Conservation (phyloP, 768 basidiomycete species). For the Pleurotus cornucopiae region DNA sequence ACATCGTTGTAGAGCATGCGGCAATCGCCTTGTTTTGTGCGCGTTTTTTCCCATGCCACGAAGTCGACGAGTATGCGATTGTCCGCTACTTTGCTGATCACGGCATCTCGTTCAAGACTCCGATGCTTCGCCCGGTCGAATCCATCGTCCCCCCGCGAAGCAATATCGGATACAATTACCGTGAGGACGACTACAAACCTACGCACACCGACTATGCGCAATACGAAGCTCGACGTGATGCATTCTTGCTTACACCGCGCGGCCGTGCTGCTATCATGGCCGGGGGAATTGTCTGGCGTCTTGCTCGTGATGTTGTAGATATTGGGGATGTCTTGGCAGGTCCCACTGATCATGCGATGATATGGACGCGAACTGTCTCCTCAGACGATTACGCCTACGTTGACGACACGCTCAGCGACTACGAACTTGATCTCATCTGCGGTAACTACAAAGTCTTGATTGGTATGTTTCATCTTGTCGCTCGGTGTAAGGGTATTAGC, state of each 20-base stretch:
- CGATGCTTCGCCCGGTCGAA: neutral
- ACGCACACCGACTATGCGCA: neutral
- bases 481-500: neutral
- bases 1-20: neutral
- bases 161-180: slow-evolving; percentile 12
- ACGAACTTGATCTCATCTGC: slow-evolving; percentile 18
- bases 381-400: slow-evolving; percentile 2
- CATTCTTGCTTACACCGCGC: slow-evolving; percentile 3
- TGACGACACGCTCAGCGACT: slow-evolving; percentile 18
- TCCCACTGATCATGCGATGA: slow-evolving; percentile 12
- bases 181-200: slow-evolving; percentile 7
- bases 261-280: no score
- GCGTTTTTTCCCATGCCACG: neutral
- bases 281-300: slow-evolving; percentile 20
- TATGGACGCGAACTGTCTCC: neutral
- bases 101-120: slow-evolving; percentile 13
- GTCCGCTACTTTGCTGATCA: neutral
- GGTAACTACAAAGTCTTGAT: slow-evolving; percentile 18
- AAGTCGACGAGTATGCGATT: neutral
- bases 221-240: neutral
- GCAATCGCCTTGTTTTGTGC: neutral
- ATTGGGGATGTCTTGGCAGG: slow-evolving; percentile 13
- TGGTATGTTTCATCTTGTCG: slow-evolving; percentile 9
- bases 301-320: slow-evolving; percentile 13
- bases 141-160: neutral